phyloP scores from a whole-genome alignment of 768 basidiomycete genomes.

The Strobilomyces confusus region DNA sequence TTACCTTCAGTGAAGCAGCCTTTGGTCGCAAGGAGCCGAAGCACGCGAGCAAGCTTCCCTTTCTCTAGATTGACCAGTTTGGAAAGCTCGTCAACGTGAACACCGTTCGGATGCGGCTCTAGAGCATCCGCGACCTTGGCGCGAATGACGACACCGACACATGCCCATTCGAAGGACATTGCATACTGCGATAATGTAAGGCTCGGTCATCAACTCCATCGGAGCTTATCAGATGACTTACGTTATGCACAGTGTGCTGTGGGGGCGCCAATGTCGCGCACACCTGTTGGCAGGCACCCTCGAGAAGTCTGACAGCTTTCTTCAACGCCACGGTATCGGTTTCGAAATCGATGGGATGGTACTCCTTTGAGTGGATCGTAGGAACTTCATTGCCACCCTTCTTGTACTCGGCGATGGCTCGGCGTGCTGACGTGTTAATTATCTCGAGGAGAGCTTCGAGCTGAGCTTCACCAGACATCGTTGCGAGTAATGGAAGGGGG shows the following conservation, averaged over 20 bases:
- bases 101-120: constrained; percentile 23
- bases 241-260: constrained; percentile 27
- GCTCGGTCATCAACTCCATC: not conserved
- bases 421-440: constrained; percentile 27
- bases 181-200: constrained; percentile 6
- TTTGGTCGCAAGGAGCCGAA: constrained; percentile 29
- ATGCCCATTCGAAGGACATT: constrained; percentile 25
- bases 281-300: constrained; percentile 26
- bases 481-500: not conserved
- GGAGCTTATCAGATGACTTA: not conserved
- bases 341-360: constrained; percentile 23
- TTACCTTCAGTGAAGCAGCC: constrained; percentile 32
- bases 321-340: constrained; percentile 19
- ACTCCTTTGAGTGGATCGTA: constrained; percentile 20
- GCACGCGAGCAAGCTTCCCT: constrained; percentile 28
- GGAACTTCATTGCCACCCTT: constrained; percentile 21
- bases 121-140: constrained; percentile 28
- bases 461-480: constrained; percentile 26
- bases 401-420: constrained; percentile 26
- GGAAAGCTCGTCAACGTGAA: constrained; percentile 26
- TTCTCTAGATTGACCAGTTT: constrained; percentile 22
- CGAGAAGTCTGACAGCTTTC: constrained; percentile 25
- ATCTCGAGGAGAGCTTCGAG: constrained; percentile 30
- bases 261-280: constrained; percentile 27
- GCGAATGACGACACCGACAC: constrained; percentile 22